Evolutionary conservation across 2,329 filamentous ascomycete genomes (phyloP).

Genomic region (Paecilomyces formosus): DNA sequence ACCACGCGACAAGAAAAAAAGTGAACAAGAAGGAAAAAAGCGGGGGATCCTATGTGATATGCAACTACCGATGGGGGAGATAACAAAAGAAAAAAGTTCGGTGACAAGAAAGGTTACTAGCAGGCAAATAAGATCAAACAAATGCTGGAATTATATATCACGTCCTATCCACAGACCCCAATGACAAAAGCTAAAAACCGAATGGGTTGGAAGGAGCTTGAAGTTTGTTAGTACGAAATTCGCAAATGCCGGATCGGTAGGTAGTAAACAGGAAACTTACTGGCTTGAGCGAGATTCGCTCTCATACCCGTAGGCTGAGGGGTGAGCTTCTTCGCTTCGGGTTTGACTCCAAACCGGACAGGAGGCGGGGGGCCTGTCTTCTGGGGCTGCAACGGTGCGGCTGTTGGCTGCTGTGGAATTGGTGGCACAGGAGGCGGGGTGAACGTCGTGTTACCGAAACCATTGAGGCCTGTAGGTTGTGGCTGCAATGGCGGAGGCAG

Average conservation of each 20-base stretch:
- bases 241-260: slow-evolving; percentile 6
- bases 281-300: slow-evolving; percentile 89
- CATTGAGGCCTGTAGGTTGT: slow-evolving; percentile 44
- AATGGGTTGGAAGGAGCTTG: slow-evolving; percentile 63
- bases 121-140: slow-evolving; percentile 8
- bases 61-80: slow-evolving; percentile 7
- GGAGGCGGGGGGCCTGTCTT: slow-evolving; percentile 80
- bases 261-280: slow-evolving; percentile 56
- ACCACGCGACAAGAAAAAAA: not conserved
- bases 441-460: slow-evolving; percentile 41
- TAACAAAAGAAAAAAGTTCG: slow-evolving; percentile 8
- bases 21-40: not conserved
- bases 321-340: slow-evolving; percentile 65
- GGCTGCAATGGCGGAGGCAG: slow-evolving; percentile 34
- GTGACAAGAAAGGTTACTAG: slow-evolving; percentile 16
- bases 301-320: slow-evolving; percentile 82
- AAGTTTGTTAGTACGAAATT: slow-evolving; percentile 5
- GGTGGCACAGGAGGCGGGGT: slow-evolving; percentile 46
- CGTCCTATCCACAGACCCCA: slow-evolving; percentile 7
- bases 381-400: slow-evolving; percentile 62
- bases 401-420: slow-evolving; percentile 51
- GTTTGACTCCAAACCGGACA: slow-evolving; percentile 76
- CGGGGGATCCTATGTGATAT: not conserved
- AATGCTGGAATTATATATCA: slow-evolving; percentile 18
- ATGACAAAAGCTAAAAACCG: slow-evolving; percentile 48